Evolutionary conservation across 352 stramenopile genomes (phyloP).

Genomic region (Pythium volutum): DNA sequence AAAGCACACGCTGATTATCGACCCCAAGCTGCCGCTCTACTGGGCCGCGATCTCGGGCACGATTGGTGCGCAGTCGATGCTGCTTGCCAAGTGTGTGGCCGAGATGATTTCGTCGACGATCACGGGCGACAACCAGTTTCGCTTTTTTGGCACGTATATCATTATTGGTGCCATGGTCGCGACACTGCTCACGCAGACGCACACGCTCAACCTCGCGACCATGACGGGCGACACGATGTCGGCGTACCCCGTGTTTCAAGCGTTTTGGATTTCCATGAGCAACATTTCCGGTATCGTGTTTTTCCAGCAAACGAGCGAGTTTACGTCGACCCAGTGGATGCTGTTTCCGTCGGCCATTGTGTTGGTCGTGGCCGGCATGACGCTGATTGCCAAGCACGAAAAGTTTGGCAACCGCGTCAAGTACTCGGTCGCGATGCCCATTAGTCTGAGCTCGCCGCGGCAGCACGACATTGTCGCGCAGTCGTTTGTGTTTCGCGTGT

Average conservation of each 20-base stretch:
- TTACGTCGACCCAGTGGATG: slow-evolving; percentile 78
- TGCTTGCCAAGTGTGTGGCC: slow-evolving; percentile 82
- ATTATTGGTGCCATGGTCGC: slow-evolving; percentile 68
- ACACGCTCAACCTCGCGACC: slow-evolving; percentile 84
- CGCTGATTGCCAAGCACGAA: slow-evolving; percentile 82
- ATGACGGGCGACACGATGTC: slow-evolving; percentile 86
- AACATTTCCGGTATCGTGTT: slow-evolving; percentile 88
- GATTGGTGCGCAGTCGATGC: slow-evolving; percentile 76
- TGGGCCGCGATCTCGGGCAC: slow-evolving; percentile 85
- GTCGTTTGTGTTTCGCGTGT: slow-evolving; percentile 86
- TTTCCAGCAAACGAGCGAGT: slow-evolving; percentile 83
- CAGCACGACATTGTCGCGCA: slow-evolving; percentile 87
- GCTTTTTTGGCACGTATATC: slow-evolving; percentile 83
- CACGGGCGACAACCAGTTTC: slow-evolving; percentile 83
- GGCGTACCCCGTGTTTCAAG: slow-evolving; percentile 83
- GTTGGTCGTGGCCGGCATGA: slow-evolving; percentile 74
- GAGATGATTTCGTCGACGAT: slow-evolving; percentile 83
- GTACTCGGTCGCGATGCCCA: slow-evolving; percentile 87
- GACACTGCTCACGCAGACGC: slow-evolving; percentile 79
- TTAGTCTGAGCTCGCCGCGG: slow-evolving; percentile 78
- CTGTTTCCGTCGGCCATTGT: slow-evolving; percentile 75
- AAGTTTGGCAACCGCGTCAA: slow-evolving; percentile 89
- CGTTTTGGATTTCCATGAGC: slow-evolving; percentile 87
- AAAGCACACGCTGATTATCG: slow-evolving; percentile 84
- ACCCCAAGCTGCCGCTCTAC: slow-evolving; percentile 84